A percentile compares a stretch with the other conserved stretches of the same genome.
Conservation (phyloP, 495 filamentous ascomycete species). For the Aspergillus homomorphus region DNA sequence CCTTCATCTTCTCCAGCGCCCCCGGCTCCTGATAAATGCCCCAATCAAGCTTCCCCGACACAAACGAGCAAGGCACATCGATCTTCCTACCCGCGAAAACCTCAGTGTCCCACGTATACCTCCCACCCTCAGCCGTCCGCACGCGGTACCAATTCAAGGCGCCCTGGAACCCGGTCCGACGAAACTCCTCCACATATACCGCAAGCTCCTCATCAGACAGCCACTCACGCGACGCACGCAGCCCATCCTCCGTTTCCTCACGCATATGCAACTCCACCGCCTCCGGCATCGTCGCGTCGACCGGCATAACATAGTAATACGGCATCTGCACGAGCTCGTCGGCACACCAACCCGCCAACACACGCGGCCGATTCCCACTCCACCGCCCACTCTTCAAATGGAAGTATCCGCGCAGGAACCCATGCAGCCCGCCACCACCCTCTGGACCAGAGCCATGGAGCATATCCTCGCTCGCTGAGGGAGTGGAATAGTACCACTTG, state of each 20-base stretch:
- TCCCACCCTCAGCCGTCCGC: slow-evolving; percentile 46
- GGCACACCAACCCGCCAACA: slow-evolving; percentile 54
- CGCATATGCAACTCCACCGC: slow-evolving; percentile 52
- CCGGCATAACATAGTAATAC: slow-evolving; percentile 66
- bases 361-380: slow-evolving; percentile 50
- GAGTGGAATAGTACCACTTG: slow-evolving; percentile 65
- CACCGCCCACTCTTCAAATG: slow-evolving; percentile 65
- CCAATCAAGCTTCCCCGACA: slow-evolving; percentile 63
- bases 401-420: slow-evolving; percentile 64
- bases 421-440: slow-evolving; percentile 52
- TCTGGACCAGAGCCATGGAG: slow-evolving; percentile 35
- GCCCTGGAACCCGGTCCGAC: slow-evolving; percentile 67
- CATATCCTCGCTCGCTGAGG: slow-evolving; percentile 57
- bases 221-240: slow-evolving; percentile 41
- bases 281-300: slow-evolving; percentile 54
- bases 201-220: slow-evolving; percentile 53
- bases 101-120: slow-evolving; percentile 47
- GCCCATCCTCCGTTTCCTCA: slow-evolving; percentile 36
- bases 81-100: slow-evolving; percentile 62
- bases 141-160: slow-evolving; percentile 69
- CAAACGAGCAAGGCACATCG: slow-evolving; percentile 57
- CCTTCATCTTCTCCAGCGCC: slow-evolving; percentile 54
- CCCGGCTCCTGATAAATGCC: slow-evolving; percentile 65
- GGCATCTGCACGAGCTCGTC: slow-evolving; percentile 56
- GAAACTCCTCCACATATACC: slow-evolving; percentile 59